A percentile compares a stretch with the other conserved stretches of the same genome.
Conservation (phyloP, 306 rosid species). For the Betula pendula region DNA sequence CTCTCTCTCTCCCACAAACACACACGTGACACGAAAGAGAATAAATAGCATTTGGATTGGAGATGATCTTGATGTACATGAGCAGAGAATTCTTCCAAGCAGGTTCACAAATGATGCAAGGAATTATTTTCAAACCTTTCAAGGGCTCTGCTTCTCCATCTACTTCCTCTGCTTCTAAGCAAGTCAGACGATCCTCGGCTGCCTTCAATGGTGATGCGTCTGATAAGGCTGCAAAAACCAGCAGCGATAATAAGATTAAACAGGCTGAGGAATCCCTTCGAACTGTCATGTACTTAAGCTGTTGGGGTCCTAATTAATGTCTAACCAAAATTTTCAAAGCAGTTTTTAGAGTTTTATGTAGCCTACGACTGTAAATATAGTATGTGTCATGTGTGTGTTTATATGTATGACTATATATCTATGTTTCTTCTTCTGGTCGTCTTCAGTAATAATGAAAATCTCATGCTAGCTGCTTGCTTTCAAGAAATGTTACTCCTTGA, state of each 20-base stretch:
- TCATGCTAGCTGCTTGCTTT: no score
- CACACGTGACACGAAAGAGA: not conserved
- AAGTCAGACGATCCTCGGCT: not conserved
- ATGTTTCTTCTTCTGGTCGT: not conserved
- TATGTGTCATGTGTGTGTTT: no score
- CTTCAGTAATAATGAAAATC: no score
- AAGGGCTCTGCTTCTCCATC: not conserved
- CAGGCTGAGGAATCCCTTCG: constrained; percentile 15
- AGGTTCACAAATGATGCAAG: constrained; percentile 17
- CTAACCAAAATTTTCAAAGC: not conserved
- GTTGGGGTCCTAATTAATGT: constrained; percentile 14
- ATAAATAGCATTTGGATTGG: not conserved
- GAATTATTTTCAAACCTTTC: not conserved
- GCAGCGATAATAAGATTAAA: constrained; percentile 14
- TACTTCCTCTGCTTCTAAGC: not conserved
- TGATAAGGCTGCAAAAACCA: not conserved
- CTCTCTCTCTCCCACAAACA: not conserved
- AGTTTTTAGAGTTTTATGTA: not conserved
- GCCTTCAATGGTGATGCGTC: not conserved
- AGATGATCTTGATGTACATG: not conserved
- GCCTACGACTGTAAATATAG: constrained; percentile 5
- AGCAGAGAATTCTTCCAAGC: not conserved
- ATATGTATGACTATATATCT: not conserved
- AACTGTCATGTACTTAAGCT: constrained; percentile 20
- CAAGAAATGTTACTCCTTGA: no score